A percentile compares a stretch with the other conserved stretches of the same genome.
Conservation (phyloP, 2,329 filamentous ascomycete species). For the Penicillium sp. region DNA sequence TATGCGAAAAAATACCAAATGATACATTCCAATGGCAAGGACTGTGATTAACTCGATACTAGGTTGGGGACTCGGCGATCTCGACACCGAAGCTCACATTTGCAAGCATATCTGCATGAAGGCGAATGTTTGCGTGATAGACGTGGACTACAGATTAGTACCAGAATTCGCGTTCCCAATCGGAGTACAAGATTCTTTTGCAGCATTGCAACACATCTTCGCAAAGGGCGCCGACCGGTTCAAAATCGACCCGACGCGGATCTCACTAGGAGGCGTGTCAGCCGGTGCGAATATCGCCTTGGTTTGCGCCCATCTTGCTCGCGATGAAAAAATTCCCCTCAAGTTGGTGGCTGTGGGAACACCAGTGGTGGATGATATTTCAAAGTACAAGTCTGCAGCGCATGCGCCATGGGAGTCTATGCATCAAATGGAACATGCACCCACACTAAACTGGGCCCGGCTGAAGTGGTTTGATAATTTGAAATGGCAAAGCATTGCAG, state of each 20-base stretch:
- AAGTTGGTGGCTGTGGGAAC: constrained; percentile 46
- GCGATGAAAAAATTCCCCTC: constrained; percentile 45
- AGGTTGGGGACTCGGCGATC: constrained; percentile 55
- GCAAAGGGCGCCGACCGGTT: constrained; percentile 42
- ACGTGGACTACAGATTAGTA: constrained; percentile 58
- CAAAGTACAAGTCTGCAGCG: constrained; percentile 37
- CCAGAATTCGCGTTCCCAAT: constrained; percentile 57
- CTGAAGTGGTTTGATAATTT: constrained; percentile 47
- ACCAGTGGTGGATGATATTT: constrained; percentile 47
- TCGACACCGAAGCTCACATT: constrained; percentile 56
- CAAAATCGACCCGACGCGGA: constrained; percentile 42
- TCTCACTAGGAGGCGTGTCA: constrained; percentile 53
- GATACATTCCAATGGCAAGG: neutral
- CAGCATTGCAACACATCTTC: constrained; percentile 48
- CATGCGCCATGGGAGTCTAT: constrained; percentile 50
- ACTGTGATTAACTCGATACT: neutral
- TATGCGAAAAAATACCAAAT: neutral
- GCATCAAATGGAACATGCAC: constrained; percentile 47
- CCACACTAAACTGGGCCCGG: constrained; percentile 51
- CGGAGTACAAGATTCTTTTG: constrained; percentile 55
- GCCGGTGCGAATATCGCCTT: constrained; percentile 38
- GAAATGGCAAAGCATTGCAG: constrained; percentile 35
- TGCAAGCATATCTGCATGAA: constrained; percentile 53
- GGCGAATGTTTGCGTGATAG: constrained; percentile 53
- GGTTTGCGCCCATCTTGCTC: constrained; percentile 42